Evolutionary conservation across 352 stramenopile genomes (phyloP), one percentile per base, ranked within the genome.

Genomic region (Globisporangium takayamanum): DNA sequence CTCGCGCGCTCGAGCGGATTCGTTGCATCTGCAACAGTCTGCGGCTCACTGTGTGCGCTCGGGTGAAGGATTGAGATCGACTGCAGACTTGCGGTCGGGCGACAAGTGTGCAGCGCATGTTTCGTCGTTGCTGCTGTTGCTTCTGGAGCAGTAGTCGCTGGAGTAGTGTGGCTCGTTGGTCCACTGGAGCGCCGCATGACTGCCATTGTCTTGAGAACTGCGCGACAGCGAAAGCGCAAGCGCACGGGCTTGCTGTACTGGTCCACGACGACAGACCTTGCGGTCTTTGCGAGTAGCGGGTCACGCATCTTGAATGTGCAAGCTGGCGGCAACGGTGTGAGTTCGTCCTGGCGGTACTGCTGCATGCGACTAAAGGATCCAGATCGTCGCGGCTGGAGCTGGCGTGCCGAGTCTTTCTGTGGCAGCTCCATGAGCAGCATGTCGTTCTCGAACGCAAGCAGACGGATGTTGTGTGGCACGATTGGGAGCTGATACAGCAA

Each of bases 361-460:
- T 55, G 39, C 15, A 52, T 63, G 25, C 22, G 20, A 8, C 20
- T 26, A n/a, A 48, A 42, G 20, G 53, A 42, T 3, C 25, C 28
- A 2, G 39, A 16, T 37, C 48, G 10, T 1, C 20, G 33, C 25
- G 22, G 39, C 28, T 57, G 14, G 36, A 45, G 5, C 44, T 63
- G 28, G 4, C 20, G 46, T 15, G 6, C 15, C 5, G 50, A 25
- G 44, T 60, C 42, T 28, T 49, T 49, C 12, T 33, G 55, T n/a
- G 57, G 63, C 12, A 55, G 18, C 20, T 50, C 41, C 2, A 64
- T 46, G 16, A 69, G 58, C 50, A 41, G 62, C 26, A 45, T 87
- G 78, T 96, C 54, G 33, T 49, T 37, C 50, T 71, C 66, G 36
- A 64, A 48, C 36, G 58, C 45, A 18, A 64, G 22, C 8, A 54